Percentiles rank a stretch among this genome's conserved stretches.
Conservation (phyloP, 1,284 basidiomycete genomes). For the Papiliotrema flavescens region DNA sequence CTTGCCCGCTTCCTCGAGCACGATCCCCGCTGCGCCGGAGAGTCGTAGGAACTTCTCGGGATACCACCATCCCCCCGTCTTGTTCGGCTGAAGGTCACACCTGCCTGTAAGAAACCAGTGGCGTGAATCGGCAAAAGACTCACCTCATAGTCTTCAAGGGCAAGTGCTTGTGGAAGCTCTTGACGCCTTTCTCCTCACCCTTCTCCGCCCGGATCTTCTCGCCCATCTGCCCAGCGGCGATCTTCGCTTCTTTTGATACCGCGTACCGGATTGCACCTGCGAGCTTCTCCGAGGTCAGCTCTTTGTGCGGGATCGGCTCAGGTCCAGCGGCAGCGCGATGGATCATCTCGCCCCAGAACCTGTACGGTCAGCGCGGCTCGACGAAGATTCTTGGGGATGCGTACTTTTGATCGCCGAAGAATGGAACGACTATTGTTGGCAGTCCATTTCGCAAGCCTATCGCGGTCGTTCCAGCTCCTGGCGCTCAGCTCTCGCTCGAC, state of each 20-base stretch:
- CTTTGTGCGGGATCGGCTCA: conserved; percentile 57
- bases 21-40: conserved; percentile 57
- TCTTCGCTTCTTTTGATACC: conserved; percentile 51
- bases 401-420: conserved; percentile 64
- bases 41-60: conserved; percentile 56
- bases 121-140: neutral
- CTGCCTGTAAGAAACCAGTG: conserved; percentile 23
- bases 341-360: conserved; percentile 59
- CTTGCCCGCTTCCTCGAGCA: conserved; percentile 53
- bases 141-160: conserved; percentile 60
- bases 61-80: conserved; percentile 61
- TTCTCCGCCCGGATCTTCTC: conserved; percentile 58
- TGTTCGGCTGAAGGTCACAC: conserved; percentile 57
- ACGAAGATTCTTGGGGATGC: conserved; percentile 13
- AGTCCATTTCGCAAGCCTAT: conserved; percentile 61
- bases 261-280: conserved; percentile 57
- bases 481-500: neutral
- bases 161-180: conserved; percentile 61
- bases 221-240: conserved; percentile 55
- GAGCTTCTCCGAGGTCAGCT: conserved; percentile 56
- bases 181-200: conserved; percentile 55
- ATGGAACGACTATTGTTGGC: conserved; percentile 64
- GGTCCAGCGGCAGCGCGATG: conserved; percentile 62
- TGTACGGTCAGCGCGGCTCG: conserved; percentile 2
- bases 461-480: conserved; percentile 61